Evolutionary conservation across 805 yeast genomes (phyloP), one percentile per base, ranked within the genome.

Genomic region (Candida coleopterorum): DNA sequence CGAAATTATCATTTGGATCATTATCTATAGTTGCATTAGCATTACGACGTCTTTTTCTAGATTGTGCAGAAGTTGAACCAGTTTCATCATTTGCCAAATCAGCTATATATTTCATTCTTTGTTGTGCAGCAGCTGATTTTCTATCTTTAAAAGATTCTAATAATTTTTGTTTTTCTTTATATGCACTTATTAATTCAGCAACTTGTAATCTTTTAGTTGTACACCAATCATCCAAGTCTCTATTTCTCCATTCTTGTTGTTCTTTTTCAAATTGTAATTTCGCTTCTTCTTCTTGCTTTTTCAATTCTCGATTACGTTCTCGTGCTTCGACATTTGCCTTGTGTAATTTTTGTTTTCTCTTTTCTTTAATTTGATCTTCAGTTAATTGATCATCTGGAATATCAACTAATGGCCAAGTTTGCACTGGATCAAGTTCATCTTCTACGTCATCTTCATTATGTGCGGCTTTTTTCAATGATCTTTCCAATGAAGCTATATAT

Each of bases 1-100:
- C 97, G 60, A 90, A 89, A 0, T 89, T 85, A 59, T 90, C 97
- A 49, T 79, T 86, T 11, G 94, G 95, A 56, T 87, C 97, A 47
- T 85, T 86, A 51, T 86, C 96, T 23, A 85, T 81, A 1, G 88
- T 77, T 0, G 80, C 76, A 46, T 73, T 76, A 6, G 69, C 74
- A 37, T 59, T 58, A 27, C 70, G 55, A 35, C 67, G 53, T 40
- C 71, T 63, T 41, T 61, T 62, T 49, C 82, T 68, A 9, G 62
- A 53, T 25, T 70, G 72, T 21, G 77, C 66, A 34, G 73, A 68
- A 6, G 71, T 55, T 4, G 68, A 55, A 11, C 72, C 70, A 14
- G 62, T 59, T 49, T 70, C 85, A 49, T 85, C 93, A 32, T 80
- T 70, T 0, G 96, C 97, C 42, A 90, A 69, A 9, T 85, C 81